These are phyloP conservation scores for Vigna nakashimae DNA, from an alignment of 306 rosid genomes.

Conservation along the genomic window DNA sequence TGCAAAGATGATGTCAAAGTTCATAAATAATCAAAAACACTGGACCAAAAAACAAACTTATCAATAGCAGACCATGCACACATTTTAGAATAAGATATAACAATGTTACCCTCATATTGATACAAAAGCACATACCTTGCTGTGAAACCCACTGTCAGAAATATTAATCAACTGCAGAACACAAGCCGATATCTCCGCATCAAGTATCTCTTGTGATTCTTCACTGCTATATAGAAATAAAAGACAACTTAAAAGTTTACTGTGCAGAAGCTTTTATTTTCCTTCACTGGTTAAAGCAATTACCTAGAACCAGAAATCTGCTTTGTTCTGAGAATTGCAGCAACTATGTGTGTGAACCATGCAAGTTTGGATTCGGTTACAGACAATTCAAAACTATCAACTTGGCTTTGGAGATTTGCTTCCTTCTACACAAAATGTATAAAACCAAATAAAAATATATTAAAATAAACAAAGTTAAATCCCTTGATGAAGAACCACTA, in stretches of 20 bases:
- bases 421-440: slow-evolving; percentile 38
- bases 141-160: slow-evolving; percentile 57
- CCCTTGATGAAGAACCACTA: not conserved
- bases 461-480: slow-evolving; percentile 29
- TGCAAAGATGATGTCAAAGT: not conserved
- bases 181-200: slow-evolving; percentile 60
- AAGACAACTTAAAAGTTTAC: slow-evolving; percentile 22
- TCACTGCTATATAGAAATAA: slow-evolving; percentile 47
- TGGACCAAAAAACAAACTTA: not conserved
- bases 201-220: slow-evolving; percentile 56
- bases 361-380: slow-evolving; percentile 57
- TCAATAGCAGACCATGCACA: slow-evolving; percentile 19
- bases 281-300: slow-evolving; percentile 22
- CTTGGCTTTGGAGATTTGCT: slow-evolving; percentile 44
- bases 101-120: not conserved
- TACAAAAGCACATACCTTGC: slow-evolving; percentile 42
- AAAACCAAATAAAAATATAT: slow-evolving; percentile 9
- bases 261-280: slow-evolving; percentile 17
- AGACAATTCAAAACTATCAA: slow-evolving; percentile 42
- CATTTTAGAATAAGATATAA: slow-evolving; percentile 14
- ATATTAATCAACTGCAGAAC: slow-evolving; percentile 53
- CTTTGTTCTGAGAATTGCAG: slow-evolving; percentile 55
- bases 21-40: not conserved
- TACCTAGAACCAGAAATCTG: slow-evolving; percentile 55
- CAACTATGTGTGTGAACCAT: slow-evolving; percentile 59